Evolutionary conservation across 805 yeast species (phyloP).

Genomic region (Blastobotrys peoriensis): DNA sequence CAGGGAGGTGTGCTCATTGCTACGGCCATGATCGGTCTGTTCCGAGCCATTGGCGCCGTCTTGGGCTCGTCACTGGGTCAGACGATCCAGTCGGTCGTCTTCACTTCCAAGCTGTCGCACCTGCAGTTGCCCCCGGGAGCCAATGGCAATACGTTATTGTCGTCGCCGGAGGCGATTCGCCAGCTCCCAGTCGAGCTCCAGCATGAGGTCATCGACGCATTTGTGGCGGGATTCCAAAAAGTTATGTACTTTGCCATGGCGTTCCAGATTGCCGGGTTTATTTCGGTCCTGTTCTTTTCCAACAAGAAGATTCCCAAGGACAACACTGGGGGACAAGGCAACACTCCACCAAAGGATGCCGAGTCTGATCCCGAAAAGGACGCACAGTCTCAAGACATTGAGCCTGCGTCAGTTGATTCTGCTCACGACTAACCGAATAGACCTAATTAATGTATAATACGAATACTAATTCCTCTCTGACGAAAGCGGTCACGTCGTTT

Average conservation of each 20-base stretch:
- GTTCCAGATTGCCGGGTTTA: constrained; percentile 7
- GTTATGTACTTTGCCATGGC: constrained; percentile 19
- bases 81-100: constrained; percentile 24
- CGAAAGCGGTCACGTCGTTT: background rate
- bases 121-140: background rate
- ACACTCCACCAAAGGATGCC: background rate
- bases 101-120: constrained; percentile 1
- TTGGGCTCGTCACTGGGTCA: constrained; percentile 38
- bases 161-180: constrained; percentile 14
- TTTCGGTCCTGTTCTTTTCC: constrained; percentile 13
- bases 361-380: background rate
- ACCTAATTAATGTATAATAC: no score
- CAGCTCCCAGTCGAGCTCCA: constrained; percentile 9
- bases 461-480: background rate
- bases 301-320: constrained; percentile 14
- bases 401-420: background rate
- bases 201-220: constrained; percentile 11
- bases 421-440: background rate
- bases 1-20: constrained; percentile 45
- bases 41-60: constrained; percentile 41
- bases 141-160: constrained; percentile 7
- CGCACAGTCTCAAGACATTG: background rate
- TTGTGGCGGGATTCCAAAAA: constrained; percentile 14
- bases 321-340: background rate
- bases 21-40: constrained; percentile 39